Evolutionary conservation across 73 alveolate species (phyloP), one percentile per base, ranked within the genome.

Genomic region (Paramecium caudatum): DNA sequence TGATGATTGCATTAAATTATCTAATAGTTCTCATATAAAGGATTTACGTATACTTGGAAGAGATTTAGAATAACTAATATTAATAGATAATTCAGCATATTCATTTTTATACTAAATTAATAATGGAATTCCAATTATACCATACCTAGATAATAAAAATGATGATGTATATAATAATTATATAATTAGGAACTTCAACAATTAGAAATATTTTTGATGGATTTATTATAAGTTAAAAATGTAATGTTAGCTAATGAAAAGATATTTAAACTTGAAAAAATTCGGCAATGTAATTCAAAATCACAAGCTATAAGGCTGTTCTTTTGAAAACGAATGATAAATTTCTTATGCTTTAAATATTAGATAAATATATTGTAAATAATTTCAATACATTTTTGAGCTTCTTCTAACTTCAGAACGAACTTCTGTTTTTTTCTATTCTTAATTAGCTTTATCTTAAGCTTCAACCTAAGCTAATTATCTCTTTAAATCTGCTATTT

Each of bases 71-170:
- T 96, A 95, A 61, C 82, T 94, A 23, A 91, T 96, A 32, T 48
- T 96, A 10, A 96, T 96, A 4, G 99, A 96, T 91, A 94, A 95
- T 48, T 95, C 99, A 8, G 98, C 96, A 49, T 93, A 94, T 47
- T 95, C 98, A 3, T 96, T 93, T 91, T 94, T 96, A 3, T 96
- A 83, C 81, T 91, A 94, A 91, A 70, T 96, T 17, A 94, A 93
- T 45, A 96, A 96, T 91, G 99, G 99, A 39, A 96, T 96, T 23
- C 99, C 99, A 2, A 96, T 96, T 5, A 95, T 96, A 36, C 98
- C 99, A 17, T 96, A 92, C 91, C 82, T 91, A 88, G 99, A 96
- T 61, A 94, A 94, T 21, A 96, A 93, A 90, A 94, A 90, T 45
- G 99, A 96, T 83, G 91, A 62, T 80, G 93, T 62, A 65, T 33